These are phyloP conservation scores for Eucalyptus pauciflora DNA, from an alignment of 345 rosid genomes.

Conservation along the genomic window DNA sequence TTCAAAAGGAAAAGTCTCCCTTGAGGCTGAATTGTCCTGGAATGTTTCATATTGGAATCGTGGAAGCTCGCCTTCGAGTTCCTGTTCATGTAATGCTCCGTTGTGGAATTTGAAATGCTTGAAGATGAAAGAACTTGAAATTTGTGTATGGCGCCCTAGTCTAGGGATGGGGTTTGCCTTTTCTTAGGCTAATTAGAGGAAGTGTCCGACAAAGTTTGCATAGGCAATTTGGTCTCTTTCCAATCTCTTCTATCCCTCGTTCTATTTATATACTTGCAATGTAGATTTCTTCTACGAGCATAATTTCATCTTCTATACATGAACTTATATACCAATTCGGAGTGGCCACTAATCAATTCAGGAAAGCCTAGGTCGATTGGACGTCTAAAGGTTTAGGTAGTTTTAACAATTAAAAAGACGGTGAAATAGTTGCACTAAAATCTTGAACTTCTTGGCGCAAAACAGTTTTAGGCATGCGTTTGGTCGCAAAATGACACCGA, in stretches of 20 bases:
- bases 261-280: not conserved
- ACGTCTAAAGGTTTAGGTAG: no score
- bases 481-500: not conserved
- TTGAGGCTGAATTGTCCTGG: not conserved
- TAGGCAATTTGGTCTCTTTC: not conserved
- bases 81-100: not conserved
- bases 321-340: not conserved
- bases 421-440: not conserved
- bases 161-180: not conserved
- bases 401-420: not conserved
- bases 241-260: not conserved
- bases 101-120: not conserved
- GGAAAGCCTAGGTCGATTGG: accelerated
- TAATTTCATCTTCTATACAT: not conserved
- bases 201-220: not conserved
- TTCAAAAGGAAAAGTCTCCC: not conserved
- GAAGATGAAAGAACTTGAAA: not conserved
- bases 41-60: not conserved
- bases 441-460: not conserved
- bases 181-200: not conserved
- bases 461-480: not conserved
- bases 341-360: not conserved
- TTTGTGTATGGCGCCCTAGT: not conserved
- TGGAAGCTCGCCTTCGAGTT: not conserved
- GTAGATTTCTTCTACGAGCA: not conserved